Evolutionary conservation across 192 early-diverging fungal genomes (phyloP).

Genomic region (Coemansia sp.): DNA sequence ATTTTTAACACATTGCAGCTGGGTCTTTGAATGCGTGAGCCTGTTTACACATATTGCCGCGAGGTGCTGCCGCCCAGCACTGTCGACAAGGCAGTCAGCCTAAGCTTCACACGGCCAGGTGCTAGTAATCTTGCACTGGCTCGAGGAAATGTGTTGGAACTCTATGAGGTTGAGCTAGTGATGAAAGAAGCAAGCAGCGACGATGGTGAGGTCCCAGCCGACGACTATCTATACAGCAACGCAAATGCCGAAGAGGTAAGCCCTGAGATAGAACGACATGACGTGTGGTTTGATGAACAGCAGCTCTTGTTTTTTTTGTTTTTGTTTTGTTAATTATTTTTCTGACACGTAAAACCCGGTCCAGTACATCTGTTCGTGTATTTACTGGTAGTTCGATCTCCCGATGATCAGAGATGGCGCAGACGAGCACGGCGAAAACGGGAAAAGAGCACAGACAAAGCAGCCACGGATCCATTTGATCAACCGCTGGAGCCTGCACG

Average conservation of each 20-base stretch:
- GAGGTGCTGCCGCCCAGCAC: conserved; percentile 48
- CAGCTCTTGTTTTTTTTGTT: no score
- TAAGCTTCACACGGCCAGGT: conserved; percentile 43
- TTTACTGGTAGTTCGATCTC: conserved; percentile 33
- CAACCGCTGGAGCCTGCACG: conserved; percentile 47
- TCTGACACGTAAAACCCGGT: no score
- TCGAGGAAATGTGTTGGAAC: conserved; percentile 45
- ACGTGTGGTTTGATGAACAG: no score
- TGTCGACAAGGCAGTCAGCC: conserved; percentile 37
- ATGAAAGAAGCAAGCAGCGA: conserved; percentile 9
- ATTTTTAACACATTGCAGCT: not conserved
- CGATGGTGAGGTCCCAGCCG: conserved; percentile 24
- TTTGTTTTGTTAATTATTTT: no score
- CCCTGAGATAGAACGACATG: not conserved
- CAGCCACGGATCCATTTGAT: conserved; percentile 46
- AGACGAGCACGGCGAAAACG: conserved; percentile 1
- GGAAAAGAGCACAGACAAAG: conserved; percentile 14
- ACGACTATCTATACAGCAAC: conserved; percentile 36
- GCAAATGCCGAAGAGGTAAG: conserved; percentile 23
- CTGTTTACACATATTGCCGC: conserved; percentile 53
- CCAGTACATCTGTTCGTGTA: not conserved
- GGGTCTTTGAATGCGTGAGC: conserved; percentile 35
- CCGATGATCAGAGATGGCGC: conserved; percentile 40
- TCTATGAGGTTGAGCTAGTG: conserved; percentile 46
- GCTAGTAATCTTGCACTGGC: conserved; percentile 48